phyloP scores from a whole-genome alignment of 1,139 yeast genomes.

The Schizosaccharomyces versatilis region DNA sequence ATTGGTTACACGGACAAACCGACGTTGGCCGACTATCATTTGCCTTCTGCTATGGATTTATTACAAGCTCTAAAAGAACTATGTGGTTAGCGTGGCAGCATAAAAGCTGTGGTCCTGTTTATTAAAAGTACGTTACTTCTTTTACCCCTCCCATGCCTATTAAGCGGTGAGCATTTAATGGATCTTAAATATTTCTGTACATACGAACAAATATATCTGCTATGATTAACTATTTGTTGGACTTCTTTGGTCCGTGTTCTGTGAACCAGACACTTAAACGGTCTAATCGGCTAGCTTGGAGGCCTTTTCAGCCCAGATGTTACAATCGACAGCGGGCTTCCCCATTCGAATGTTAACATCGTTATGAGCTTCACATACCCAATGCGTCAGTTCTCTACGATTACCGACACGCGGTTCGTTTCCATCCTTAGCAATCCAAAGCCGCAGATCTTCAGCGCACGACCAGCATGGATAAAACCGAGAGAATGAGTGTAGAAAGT shows the following conservation, averaged over 20 bases:
- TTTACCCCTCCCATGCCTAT: too few relatives aligned
- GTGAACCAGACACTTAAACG: too few relatives aligned
- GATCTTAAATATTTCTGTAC: too few relatives aligned
- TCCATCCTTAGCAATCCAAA: slow-evolving; percentile 29
- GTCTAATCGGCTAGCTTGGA: background rate
- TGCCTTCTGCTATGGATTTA: background rate
- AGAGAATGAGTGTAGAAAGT: slow-evolving; percentile 50
- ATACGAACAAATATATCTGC: too few relatives aligned
- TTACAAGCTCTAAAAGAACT: too few relatives aligned
- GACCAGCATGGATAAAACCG: slow-evolving; percentile 83
- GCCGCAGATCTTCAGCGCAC: slow-evolving; percentile 70
- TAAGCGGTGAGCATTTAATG: too few relatives aligned
- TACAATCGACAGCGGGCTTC: slow-evolving; percentile 67
- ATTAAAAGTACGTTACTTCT: too few relatives aligned
- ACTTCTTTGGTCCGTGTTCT: too few relatives aligned
- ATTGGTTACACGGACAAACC: background rate
- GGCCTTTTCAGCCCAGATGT: slow-evolving; percentile 38
- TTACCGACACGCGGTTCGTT: slow-evolving; percentile 46
- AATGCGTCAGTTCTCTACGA: slow-evolving; percentile 61
- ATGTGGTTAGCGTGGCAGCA: too few relatives aligned
- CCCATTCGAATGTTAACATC: slow-evolving; percentile 68
- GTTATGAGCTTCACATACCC: slow-evolving; percentile 93
- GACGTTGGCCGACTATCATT: background rate
- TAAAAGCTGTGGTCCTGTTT: too few relatives aligned
- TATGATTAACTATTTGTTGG: too few relatives aligned